Base-by-base conservation (phyloP, 345 rosid genomes). In the Cochlearia excelsa region DNA sequence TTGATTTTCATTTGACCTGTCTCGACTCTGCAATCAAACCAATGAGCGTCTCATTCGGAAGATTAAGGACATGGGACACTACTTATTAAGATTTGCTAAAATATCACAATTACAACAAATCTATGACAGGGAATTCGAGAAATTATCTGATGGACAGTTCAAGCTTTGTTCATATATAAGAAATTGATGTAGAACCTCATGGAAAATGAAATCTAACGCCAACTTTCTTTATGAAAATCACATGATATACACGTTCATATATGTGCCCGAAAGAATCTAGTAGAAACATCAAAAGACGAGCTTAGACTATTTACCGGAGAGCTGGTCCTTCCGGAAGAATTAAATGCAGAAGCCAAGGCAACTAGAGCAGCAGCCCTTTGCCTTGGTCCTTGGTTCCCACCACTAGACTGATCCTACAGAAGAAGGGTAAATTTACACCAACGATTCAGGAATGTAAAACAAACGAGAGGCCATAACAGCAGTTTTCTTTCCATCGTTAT, bases 331-430 rank as follows among this genome's bases (percentile, higher is more conserved):
- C 65, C 84, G 39, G 96, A 81, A 42, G 95, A 77, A 31, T 78
- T 81, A 70, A 93, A 89, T 45, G 97, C 99, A 65, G 89, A 78
- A 61, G 82, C 68, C 76, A 93, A 82, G 70, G 99, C 99, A 67
- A 96, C 96, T 65, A 93, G 71, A 55, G 99, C 99, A 16, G 95
- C 84, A 78, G 99, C 97, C 55, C 97, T 87, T 77, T 93, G 99
- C 51, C 95, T 93, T 60, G 80, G 84, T 70, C 97, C 97, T 77
- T 73, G 85, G 77, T 74, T 79, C 59, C 92, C 88, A 68, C 80
- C 73, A 58, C 81, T 87, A 9, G 58, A 72, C 30, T 55, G 62
- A 9, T 63, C 67, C 75, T 73, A 62, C 56, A 72, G 33, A 54
- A 39, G 30, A 50, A 37, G 10, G 49, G 26, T 8, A 11, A 23